Percentiles rank a stretch among this genome's conserved stretches.
Evolutionary conservation across 192 early-diverging fungal genomes (phyloP).

Genomic region (Coemansia sp.): DNA sequence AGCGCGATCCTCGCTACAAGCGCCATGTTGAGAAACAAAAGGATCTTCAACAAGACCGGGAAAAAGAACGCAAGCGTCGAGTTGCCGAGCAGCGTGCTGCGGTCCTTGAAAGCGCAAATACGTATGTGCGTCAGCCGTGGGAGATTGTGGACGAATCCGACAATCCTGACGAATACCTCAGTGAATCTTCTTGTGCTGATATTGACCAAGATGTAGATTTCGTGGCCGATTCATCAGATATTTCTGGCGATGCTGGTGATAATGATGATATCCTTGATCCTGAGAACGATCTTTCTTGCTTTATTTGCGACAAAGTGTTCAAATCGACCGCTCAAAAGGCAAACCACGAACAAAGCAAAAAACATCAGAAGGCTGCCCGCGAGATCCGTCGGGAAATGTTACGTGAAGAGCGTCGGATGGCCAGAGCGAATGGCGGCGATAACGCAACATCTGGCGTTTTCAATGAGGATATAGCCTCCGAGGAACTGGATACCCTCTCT

Average conservation of each 20-base stretch:
- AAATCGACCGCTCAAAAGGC: conserved; percentile 75
- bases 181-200: conserved; percentile 38
- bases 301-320: conserved; percentile 87
- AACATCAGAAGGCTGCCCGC: conserved; percentile 79
- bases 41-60: conserved; percentile 56
- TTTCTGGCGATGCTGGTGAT: conserved; percentile 10
- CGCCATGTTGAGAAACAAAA: conserved; percentile 60
- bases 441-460: neutral
- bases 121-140: conserved; percentile 77
- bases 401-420: conserved; percentile 60
- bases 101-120: conserved; percentile 51
- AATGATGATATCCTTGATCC: conserved; percentile 45
- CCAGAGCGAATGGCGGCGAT: conserved; percentile 22
- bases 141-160: conserved; percentile 59
- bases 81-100: conserved; percentile 61
- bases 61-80: conserved; percentile 63
- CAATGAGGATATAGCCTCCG: neutral
- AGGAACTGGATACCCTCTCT: neutral
- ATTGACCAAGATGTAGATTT: conserved; percentile 8
- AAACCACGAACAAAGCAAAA: conserved; percentile 87
- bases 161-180: conserved; percentile 46
- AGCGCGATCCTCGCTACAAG: conserved; percentile 90
- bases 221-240: conserved; percentile 8
- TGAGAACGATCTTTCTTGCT: conserved; percentile 76
- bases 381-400: conserved; percentile 75